Evolutionary conservation across 2,329 filamentous ascomycete genomes (phyloP).

Genomic region (Colletotrichum melonis): DNA sequence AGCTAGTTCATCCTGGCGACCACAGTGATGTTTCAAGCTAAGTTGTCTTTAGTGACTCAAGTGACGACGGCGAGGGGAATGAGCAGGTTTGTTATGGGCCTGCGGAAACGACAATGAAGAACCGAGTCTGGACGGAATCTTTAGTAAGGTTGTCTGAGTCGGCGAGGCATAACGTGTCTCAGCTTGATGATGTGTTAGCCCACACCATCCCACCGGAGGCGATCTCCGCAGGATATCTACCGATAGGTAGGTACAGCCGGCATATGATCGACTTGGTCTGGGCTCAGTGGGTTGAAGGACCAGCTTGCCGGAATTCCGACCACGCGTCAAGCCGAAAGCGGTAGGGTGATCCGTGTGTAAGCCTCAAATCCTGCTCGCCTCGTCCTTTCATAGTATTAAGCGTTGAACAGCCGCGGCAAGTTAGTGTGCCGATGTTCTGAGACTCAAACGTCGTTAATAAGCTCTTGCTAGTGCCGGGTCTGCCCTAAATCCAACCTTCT

Average conservation of each 20-base stretch:
- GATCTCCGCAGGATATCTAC: not conserved
- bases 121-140: not conserved
- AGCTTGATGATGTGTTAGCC: not conserved
- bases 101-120: not conserved
- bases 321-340: slow-evolving; percentile 13
- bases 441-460: slow-evolving; percentile 1
- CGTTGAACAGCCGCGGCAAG: slow-evolving; percentile 2
- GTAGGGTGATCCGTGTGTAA: not conserved
- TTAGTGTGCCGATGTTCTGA: not conserved
- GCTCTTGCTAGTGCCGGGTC: not conserved
- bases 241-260: not conserved
- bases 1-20: not conserved
- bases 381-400: not conserved
- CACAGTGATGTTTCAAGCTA: not conserved
- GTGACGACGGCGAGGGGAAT: not conserved
- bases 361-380: not conserved
- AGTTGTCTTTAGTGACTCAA: not conserved
- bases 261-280: not conserved
- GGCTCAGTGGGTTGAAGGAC: not conserved
- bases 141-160: not conserved
- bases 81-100: not conserved
- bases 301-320: slow-evolving; percentile 14
- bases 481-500: not conserved
- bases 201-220: not conserved
- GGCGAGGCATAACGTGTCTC: not conserved